Conservation (phyloP, 2,329 filamentous ascomycete genomes). For the Xylariaceae sp. region DNA sequence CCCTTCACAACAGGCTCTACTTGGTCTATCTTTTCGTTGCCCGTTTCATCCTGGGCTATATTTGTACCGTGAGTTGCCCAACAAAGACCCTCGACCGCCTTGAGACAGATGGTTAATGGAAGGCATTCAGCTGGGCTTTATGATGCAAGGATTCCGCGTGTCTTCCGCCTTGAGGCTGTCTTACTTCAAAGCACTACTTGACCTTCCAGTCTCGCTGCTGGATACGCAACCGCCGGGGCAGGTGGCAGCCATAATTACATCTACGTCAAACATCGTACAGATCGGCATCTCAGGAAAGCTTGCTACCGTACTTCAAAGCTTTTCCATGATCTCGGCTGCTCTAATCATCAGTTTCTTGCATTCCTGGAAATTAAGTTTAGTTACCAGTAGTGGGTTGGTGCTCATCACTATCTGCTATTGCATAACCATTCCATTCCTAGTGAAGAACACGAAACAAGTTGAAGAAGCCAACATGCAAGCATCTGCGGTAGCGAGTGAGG, state of each 20-base stretch:
- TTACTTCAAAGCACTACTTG: conserved; percentile 62
- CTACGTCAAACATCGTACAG: conserved; percentile 59
- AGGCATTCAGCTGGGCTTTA: conserved; percentile 48
- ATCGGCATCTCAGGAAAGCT: conserved; percentile 62
- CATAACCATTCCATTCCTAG: conserved; percentile 51
- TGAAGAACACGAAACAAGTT: conserved; percentile 47
- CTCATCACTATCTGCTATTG: conserved; percentile 50
- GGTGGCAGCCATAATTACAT: conserved; percentile 59
- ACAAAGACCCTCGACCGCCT: conserved; percentile 20
- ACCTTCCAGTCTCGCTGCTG: conserved; percentile 62
- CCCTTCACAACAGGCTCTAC: conserved; percentile 48
- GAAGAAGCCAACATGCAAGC: conserved; percentile 55
- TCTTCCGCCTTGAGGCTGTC: conserved; percentile 58
- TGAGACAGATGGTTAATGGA: conserved; percentile 1
- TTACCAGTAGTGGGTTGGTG: conserved; percentile 54
- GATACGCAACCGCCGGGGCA: conserved; percentile 61
- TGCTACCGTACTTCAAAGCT: conserved; percentile 53
- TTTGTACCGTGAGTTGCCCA: conserved; percentile 42
- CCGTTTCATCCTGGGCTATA: conserved; percentile 60
- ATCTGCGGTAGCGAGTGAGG: conserved; percentile 57
- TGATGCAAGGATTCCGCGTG: conserved; percentile 57
- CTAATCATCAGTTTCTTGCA: conserved; percentile 54
- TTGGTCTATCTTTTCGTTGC: conserved; percentile 69
- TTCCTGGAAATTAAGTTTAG: conserved; percentile 57
- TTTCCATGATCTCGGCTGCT: conserved; percentile 47